Base-by-base conservation (phyloP, 2,329 filamentous ascomycete species). In the Fusarium papillatum region DNA sequence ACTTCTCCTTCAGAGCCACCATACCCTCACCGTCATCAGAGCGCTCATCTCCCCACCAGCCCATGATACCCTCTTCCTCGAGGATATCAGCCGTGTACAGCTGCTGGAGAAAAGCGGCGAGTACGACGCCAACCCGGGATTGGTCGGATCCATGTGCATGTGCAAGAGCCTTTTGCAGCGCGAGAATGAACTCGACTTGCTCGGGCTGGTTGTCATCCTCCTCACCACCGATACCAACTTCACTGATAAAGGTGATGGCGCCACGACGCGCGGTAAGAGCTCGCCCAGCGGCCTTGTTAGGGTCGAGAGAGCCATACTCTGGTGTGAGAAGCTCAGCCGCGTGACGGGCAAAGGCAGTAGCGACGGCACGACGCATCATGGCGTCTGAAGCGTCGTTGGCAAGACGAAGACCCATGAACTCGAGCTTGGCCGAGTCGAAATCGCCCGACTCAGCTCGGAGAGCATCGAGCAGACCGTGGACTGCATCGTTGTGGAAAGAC, bases 401-500 rank as follows among this genome's bases (percentile, higher is more conserved):
- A 83, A 99, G 95, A 14, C 96, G 93, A n/a, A 98, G 88, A 59
- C 95, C 95, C 87, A 96, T 98, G 74, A 99, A 94, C 83, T 99
- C 97, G 39, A 98, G 90, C 82, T 96, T 95, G 62, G 91, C 90
- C 4, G 88, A 88, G 80, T 98, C 96, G 75, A 98, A 97, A 81
- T 97, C 95, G 14, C 92, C 91, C 17, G 91, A 90, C 16, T 92
- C 91, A 26, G 93, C 93, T 64, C 94, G 93, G 50, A 98, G 88
- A 29, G 95, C 94, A 80, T 98, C 96, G 73, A 96, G 90, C n/a
- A 98, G 90, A 72, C 95, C 96, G 75, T 93, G 89, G 5, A 96
- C 94, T 31, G 96, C 96, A 80, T 98, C 96, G 72, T 93, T 89
- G 82, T 98, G 95, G 89, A 98, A 98, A 69, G 86, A 84, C 38